These are phyloP conservation scores for Cystofilobasidium bisporidii DNA, from an alignment of 768 basidiomycete genomes.

Conservation along the genomic window DNA sequence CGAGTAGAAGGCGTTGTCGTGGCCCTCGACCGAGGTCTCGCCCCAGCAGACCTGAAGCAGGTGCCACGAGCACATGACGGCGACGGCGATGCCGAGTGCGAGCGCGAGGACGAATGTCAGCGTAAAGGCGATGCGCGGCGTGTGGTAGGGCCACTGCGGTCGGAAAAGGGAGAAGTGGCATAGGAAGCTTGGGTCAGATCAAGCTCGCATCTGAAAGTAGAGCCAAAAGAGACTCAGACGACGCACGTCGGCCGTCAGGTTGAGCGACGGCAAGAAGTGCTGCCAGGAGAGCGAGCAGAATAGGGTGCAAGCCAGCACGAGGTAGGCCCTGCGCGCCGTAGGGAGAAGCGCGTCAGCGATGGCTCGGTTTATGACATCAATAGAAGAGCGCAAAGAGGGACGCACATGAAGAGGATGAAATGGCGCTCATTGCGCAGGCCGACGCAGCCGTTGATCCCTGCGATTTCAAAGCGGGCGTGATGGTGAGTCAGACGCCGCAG, in stretches of 20 bases:
- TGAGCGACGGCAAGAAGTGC: neutral
- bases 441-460: conserved; percentile 97
- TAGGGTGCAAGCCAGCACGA: conserved; percentile 59
- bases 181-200: no score
- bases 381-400: no score
- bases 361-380: no score
- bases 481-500: no score
- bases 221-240: no score
- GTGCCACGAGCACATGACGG: conserved; percentile 53
- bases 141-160: conserved; percentile 52
- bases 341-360: neutral
- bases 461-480: no score
- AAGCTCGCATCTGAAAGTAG: no score
- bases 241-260: neutral
- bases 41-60: conserved; percentile 56
- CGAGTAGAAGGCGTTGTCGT: conserved; percentile 73
- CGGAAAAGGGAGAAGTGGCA: neutral
- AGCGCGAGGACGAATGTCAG: conserved; percentile 54
- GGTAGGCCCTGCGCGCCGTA: conserved; percentile 54
- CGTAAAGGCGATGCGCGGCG: conserved; percentile 62
- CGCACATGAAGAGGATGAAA: conserved; percentile 88
- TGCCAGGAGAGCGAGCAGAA: conserved; percentile 51
- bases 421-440: conserved; percentile 91
- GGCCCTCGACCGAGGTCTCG: conserved; percentile 82
- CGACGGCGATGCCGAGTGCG: conserved; percentile 49